Conservation (phyloP, 2,329 filamentous ascomycete genomes). For the Penicillium decumbens region DNA sequence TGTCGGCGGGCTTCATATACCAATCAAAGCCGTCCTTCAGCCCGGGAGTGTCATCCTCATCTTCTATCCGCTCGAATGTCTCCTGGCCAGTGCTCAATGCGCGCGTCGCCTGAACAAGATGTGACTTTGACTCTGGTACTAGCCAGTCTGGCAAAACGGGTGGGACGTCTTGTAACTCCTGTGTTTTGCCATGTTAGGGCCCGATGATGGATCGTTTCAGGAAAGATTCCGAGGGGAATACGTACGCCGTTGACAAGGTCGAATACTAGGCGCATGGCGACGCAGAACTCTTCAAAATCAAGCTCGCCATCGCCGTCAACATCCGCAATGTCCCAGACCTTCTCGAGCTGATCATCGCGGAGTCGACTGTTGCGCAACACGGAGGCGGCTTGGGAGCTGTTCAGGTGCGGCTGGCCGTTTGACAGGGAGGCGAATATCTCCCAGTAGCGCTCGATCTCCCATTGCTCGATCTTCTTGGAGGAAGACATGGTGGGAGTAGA, state of each 20-base stretch:
- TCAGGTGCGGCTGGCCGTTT: constrained; percentile 60
- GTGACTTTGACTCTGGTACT: constrained; percentile 88
- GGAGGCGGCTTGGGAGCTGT: constrained; percentile 64
- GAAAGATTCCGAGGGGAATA: constrained; percentile 13
- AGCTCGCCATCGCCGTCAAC: constrained; percentile 96
- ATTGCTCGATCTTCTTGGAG: constrained; percentile 59
- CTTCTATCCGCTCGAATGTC: constrained; percentile 79
- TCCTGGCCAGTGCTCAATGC: constrained; percentile 74
- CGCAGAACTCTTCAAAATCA: constrained; percentile 99
- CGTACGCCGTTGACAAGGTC: constrained; percentile 90
- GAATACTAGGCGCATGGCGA: constrained; percentile 97
- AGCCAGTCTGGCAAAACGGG: constrained; percentile 86
- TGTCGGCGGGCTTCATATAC: constrained; percentile 95
- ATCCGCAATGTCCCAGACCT: constrained; percentile 94
- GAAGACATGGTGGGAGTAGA: constrained; percentile 32
- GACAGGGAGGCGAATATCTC: constrained; percentile 69
- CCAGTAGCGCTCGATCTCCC: constrained; percentile 74
- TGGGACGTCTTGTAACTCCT: constrained; percentile 92
- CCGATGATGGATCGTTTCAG: neutral
- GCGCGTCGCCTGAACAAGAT: constrained; percentile 77
- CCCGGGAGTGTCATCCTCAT: constrained; percentile 70
- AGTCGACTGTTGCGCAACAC: constrained; percentile 70
- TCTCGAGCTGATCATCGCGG: constrained; percentile 80
- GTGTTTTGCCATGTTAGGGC: constrained; percentile 10
- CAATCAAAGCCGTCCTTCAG: constrained; percentile 97